Percentiles rank a stretch among this genome's conserved stretches.
Evolutionary conservation across 257 asterid species (phyloP).

Genomic region (Salvia splendens): DNA sequence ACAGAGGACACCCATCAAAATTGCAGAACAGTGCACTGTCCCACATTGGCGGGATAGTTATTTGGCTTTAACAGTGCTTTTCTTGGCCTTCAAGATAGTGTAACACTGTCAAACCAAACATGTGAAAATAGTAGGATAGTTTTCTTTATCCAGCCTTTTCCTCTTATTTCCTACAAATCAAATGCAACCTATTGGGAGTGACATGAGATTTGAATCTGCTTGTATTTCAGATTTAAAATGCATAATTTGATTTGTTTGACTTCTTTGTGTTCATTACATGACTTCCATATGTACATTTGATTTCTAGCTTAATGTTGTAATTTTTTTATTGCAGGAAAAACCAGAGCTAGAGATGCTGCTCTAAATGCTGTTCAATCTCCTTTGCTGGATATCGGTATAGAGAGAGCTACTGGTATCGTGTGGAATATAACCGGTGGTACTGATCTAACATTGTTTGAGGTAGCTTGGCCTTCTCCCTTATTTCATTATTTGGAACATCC

Average conservation of each 20-base stretch:
- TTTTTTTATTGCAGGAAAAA: constrained; percentile 62
- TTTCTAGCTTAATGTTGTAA: constrained; percentile 26
- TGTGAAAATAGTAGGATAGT: too few relatives aligned
- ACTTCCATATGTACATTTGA: constrained; percentile 19
- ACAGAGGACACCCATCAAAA: too few relatives aligned
- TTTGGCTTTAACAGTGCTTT: too few relatives aligned
- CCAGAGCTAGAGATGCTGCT: constrained; percentile 94
- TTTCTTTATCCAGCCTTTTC: too few relatives aligned
- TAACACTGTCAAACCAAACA: too few relatives aligned
- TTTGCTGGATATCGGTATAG: constrained; percentile 82
- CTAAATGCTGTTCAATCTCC: constrained; percentile 91
- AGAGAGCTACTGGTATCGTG: constrained; percentile 96
- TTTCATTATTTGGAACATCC: neutral
- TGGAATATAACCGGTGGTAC: constrained; percentile 97
- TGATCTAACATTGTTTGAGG: constrained; percentile 93
- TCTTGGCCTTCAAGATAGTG: too few relatives aligned
- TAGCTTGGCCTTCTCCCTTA: constrained; percentile 30
- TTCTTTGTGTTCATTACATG: neutral
- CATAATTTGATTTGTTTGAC: constrained; percentile 2
- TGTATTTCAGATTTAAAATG: constrained; percentile 4
- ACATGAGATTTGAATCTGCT: neutral
- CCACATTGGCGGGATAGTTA: too few relatives aligned
- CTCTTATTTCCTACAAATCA: too few relatives aligned
- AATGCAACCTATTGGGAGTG: neutral
- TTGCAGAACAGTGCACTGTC: too few relatives aligned